Base-by-base conservation (phyloP, 2,329 filamentous ascomycete species). In the Talaromyces sp. region DNA sequence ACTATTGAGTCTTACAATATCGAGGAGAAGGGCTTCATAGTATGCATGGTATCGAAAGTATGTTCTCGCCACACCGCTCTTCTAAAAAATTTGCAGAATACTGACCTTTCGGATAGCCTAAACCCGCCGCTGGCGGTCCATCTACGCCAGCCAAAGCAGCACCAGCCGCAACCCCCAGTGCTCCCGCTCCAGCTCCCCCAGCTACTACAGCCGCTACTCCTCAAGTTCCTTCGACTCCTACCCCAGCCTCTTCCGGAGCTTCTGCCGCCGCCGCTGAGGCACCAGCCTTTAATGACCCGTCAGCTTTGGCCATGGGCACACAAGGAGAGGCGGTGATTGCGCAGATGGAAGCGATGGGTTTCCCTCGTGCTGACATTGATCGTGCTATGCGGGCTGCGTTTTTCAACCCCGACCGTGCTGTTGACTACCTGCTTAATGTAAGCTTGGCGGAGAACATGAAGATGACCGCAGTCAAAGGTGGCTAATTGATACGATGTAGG, bases 11-110 rank as follows among this genome's bases (percentile, higher is more conserved):
- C 91, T 47, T 98, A 98, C 84, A 97, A 92, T 81, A 98, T 99
- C 69, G 94, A 99, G 81, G 95, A 98, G 86, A 99, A 98, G 85
- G 95, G 95, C 43, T 99, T 98, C 78, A 93, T 99, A 73, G 95
- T 99, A 67, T 99, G 95, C 83, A 97, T 99, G 89, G 89, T 96
- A 73, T 92, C 92, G 77, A 98, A 98, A 91, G 93, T 96, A 83
- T 68, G 79, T 68, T 56, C 33, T 37, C n/a, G n/a, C 11, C 33
- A 24, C 31, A 2, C 16, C 33, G 10, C 14, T 47, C 35, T n/a
- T 8, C 14, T 13, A 14, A 37, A 35, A 19, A 19, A 13, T 56
- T 16, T 24, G 39, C 52, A n/a, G 50, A 35, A 56, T 68, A 68
- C 76, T 68, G 76, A 66, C 60, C 39, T 62, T 58, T 24, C 27